phyloP scores from a whole-genome alignment of 805 yeast genomes.

The Komagataella phaffii region DNA sequence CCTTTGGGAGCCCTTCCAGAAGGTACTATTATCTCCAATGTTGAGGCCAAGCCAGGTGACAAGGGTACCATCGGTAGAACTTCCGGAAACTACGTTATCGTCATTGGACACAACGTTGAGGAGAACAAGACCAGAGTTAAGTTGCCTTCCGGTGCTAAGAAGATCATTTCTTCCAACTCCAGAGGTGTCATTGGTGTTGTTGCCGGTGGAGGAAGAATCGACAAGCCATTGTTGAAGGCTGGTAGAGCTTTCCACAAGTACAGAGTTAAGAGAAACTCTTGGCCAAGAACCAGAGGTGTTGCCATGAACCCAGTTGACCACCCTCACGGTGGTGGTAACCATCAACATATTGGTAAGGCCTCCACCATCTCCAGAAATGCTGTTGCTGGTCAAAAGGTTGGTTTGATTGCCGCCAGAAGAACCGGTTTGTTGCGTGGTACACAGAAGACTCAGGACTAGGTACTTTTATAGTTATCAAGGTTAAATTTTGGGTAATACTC shows the following conservation, averaged over 20 bases:
- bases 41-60: slow-evolving; percentile 40
- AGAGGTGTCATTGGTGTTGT: slow-evolving; percentile 99
- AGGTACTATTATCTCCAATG: slow-evolving; percentile 39
- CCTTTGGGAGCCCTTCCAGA: slow-evolving; percentile 83
- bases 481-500: background rate
- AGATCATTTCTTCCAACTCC: slow-evolving; percentile 87
- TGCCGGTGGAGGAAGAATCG: slow-evolving; percentile 99
- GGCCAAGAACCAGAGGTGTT: slow-evolving; percentile 99
- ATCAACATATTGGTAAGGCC: slow-evolving; percentile 99
- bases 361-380: slow-evolving; percentile 99
- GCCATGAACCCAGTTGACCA: slow-evolving; percentile 99
- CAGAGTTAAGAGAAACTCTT: slow-evolving; percentile 98
- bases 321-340: slow-evolving; percentile 99
- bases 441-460: slow-evolving; percentile 39
- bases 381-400: slow-evolving; percentile 99
- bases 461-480: slow-evolving; percentile 1
- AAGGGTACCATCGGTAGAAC: slow-evolving; percentile 98
- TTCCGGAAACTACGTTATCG: slow-evolving; percentile 98
- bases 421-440: slow-evolving; percentile 99
- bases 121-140: slow-evolving; percentile 98
- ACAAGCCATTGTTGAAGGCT: slow-evolving; percentile 98
- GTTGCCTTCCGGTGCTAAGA: slow-evolving; percentile 98
- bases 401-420: slow-evolving; percentile 99
- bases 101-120: slow-evolving; percentile 98
- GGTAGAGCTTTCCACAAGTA: slow-evolving; percentile 99